A percentile compares a stretch with the other conserved stretches of the same genome.
Conservation (phyloP, 495 filamentous ascomycete species). For the Echria macrotheca region DNA sequence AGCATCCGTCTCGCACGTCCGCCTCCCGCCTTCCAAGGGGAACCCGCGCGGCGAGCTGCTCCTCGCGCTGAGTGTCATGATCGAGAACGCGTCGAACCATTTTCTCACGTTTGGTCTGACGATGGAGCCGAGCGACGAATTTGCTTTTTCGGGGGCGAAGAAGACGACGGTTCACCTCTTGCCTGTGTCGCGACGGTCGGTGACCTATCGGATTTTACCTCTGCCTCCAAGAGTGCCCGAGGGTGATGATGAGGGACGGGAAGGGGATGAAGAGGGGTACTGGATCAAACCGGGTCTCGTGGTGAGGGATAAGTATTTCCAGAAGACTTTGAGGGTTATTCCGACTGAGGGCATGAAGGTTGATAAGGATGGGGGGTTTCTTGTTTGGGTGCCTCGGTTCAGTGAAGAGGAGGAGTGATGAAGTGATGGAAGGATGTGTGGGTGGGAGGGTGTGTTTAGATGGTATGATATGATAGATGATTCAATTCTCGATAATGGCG, state of each 20-base stretch:
- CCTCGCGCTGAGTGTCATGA: constrained; percentile 52
- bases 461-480: not conserved
- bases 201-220: constrained; percentile 66
- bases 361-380: constrained; percentile 68
- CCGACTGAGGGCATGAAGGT: constrained; percentile 65
- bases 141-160: constrained; percentile 90
- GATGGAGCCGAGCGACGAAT: constrained; percentile 89
- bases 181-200: constrained; percentile 64
- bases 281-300: constrained; percentile 71
- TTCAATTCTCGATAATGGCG: not conserved
- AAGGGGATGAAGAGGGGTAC: not conserved
- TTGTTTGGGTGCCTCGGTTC: constrained; percentile 55
- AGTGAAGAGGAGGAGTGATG: constrained; percentile 28
- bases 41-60: constrained; percentile 15
- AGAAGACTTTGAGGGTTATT: constrained; percentile 72
- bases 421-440: constrained; percentile 1
- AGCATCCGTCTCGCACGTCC: constrained; percentile 51
- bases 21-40: not conserved
- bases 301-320: constrained; percentile 83
- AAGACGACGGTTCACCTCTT: constrained; percentile 68
- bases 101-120: constrained; percentile 84
- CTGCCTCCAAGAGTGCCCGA: no score
- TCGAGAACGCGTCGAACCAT: constrained; percentile 93
- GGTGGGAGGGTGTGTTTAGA: not conserved
- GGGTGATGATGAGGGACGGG: not conserved